phyloP scores from a whole-genome alignment of 441 rosid genomes.

The Adansonia grandidieri region DNA sequence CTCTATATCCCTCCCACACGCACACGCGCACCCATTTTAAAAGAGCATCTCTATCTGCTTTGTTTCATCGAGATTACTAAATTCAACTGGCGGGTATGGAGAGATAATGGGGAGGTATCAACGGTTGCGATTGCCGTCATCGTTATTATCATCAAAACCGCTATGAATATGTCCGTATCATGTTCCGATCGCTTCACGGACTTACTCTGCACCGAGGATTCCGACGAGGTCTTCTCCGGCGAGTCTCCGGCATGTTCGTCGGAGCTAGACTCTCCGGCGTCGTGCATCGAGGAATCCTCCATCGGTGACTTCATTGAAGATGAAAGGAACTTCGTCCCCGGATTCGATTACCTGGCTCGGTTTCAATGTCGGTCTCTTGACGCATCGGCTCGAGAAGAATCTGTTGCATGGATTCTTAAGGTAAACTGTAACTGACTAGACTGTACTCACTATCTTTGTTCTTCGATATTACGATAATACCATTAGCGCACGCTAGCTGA shows the following conservation, averaged over 20 bases:
- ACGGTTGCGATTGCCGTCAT: slow-evolving; percentile 23
- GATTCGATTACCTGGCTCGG: slow-evolving; percentile 78
- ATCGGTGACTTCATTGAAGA: slow-evolving; percentile 70
- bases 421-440: slow-evolving; percentile 31
- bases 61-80: neutral
- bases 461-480: slow-evolving; percentile 23
- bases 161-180: slow-evolving; percentile 53
- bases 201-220: slow-evolving; percentile 80
- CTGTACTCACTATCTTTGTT: slow-evolving; percentile 5
- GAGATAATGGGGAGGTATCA: slow-evolving; percentile 42
- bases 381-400: slow-evolving; percentile 78
- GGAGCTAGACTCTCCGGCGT: slow-evolving; percentile 55
- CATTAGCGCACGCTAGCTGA: slow-evolving; percentile 12
- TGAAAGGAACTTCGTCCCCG: slow-evolving; percentile 83
- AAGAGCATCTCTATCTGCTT: neutral
- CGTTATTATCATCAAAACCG: neutral
- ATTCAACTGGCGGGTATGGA: slow-evolving; percentile 35
- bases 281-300: slow-evolving; percentile 59
- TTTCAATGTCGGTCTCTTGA: slow-evolving; percentile 73
- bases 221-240: slow-evolving; percentile 56
- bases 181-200: slow-evolving; percentile 61
- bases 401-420: slow-evolving; percentile 97
- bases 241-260: slow-evolving; percentile 72
- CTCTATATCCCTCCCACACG: slow-evolving; percentile 19
- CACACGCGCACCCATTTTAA: neutral